Base-by-base conservation (phyloP, 2,329 filamentous ascomycete species). In the Aspergillus intermedius region DNA sequence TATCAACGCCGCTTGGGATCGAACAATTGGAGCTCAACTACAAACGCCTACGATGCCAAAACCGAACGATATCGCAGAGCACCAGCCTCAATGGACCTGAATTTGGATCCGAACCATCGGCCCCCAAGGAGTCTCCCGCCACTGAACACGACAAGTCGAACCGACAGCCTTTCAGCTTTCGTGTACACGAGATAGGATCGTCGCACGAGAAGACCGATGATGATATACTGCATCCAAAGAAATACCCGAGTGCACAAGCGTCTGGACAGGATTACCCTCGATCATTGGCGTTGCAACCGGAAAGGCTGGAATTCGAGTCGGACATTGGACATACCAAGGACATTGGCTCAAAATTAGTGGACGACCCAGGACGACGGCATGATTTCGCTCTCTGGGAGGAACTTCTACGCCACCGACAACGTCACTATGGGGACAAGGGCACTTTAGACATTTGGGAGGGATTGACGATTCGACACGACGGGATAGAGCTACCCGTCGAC, bases 351-450 rank as follows among this genome's bases (percentile, higher is more conserved):
- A 68, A 69, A 39, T 54, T 75, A 25, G 58, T 74, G 25, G 70
- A 75, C 45, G 49, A 59, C 32, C 56, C 63, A 4, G 51, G 46
- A 4, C 51, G 60, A 50, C 57, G 56, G 21, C 51, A 64, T 39
- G 63, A 75, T 53, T 65, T 73, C 46, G 56, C 62, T n/a, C 60
- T 75, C 12, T 76, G 73, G 73, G 66, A 67, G 37, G 66, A 74
- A 40, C 54, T 76, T 22, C 60, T 76, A n/a, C 58, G 64, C 9
- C 72, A 71, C 51, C 66, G 70, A 22, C 69, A 70, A 51, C 69
- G 71, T 2, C 66, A 67, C 47, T 67, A 74, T 54, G 73, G 72
- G 9, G 62, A 69, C 22, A 54, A 65, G 42, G 73, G 73, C 4
- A 69, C 68, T 13, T 51, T 68, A 28, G 60, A 65, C 39, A 71